Evolutionary conservation across 495 filamentous ascomycete genomes (phyloP), one percentile per base, ranked within the genome.

Genomic region (Patellaria atrata): DNA sequence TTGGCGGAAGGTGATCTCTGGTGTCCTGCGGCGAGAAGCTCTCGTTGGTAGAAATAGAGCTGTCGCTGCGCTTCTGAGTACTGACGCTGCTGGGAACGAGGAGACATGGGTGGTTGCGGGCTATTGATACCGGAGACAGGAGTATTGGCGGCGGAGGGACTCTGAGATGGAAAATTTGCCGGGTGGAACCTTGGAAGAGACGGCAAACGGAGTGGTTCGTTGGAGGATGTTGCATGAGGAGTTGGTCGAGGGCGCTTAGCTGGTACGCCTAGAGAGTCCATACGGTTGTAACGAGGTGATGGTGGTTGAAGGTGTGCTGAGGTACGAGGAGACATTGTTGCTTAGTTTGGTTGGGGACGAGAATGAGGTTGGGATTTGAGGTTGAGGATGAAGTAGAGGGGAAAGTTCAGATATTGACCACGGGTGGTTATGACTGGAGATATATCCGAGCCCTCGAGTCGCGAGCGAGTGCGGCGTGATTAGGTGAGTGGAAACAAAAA

Each of bases 131-230:
- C 47, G 3, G 50, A 37, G 10, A 36, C 41, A 12, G 56, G 50
- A 0, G 55, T 56, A 7, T 14, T 39, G 22, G 48, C 37, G 0
- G 33, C 22, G 36, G 48, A 54, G 19, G 50, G 51, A 26, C 17
- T 24, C 13, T 53, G 48, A 2, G 50, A 48, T 7, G 52, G 45
- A 37, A 47, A 61, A 42, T 59, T 57, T 29, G 56, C 54, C 1
- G 58, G 58, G 35, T 61, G 58, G 47, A 59, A 61, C 16, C 55
- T 52, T n/a, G 58, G 58, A 11, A 61, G 45, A 3, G 47, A 44
- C 3, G 53, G 51, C 2, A 61, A 52, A 27, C 52, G 44, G 11
- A 59, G 43, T n/a, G n/a, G n/a, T n/a, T n/a, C n/a, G n/a, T 44
- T 37, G 12, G 37, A 38, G 22, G 47, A 38, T 14, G 23, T 40